These are phyloP conservation scores for Debaryomyces coudertii DNA, from an alignment of 1,139 yeast genomes.

Conservation along the genomic window DNA sequence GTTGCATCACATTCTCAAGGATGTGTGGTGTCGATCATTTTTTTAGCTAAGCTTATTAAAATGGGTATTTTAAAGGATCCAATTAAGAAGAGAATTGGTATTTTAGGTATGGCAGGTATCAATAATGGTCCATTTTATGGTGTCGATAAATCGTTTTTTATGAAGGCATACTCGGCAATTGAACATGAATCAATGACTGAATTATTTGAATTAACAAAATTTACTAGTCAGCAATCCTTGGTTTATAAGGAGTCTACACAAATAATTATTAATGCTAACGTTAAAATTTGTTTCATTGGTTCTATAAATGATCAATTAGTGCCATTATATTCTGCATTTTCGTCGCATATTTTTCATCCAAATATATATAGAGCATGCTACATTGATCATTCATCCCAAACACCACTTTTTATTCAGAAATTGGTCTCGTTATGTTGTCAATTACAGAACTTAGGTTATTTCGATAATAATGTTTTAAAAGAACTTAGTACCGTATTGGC, in stretches of 20 bases:
- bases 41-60: slow-evolving; percentile 71
- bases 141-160: slow-evolving; percentile 76
- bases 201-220: slow-evolving; percentile 82
- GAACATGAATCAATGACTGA: slow-evolving; percentile 87
- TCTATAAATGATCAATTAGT: slow-evolving; percentile 91
- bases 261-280: slow-evolving; percentile 66
- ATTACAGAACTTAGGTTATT: slow-evolving; percentile 64
- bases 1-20: slow-evolving; percentile 97
- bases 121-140: slow-evolving; percentile 94
- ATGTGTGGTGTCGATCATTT: slow-evolving; percentile 83
- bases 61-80: slow-evolving; percentile 63
- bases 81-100: slow-evolving; percentile 59
- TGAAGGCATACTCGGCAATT: slow-evolving; percentile 86
- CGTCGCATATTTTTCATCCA: slow-evolving; percentile 85
- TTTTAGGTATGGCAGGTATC: slow-evolving; percentile 94
- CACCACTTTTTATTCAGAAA: slow-evolving; percentile 51
- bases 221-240: slow-evolving; percentile 69
- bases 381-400: slow-evolving; percentile 65
- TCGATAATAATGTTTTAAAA: slow-evolving; percentile 76
- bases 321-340: slow-evolving; percentile 86
- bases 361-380: slow-evolving; percentile 87
- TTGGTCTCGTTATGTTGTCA: slow-evolving; percentile 52
- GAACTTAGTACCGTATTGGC: slow-evolving; percentile 83
- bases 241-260: slow-evolving; percentile 71
- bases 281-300: slow-evolving; percentile 79